Evolutionary conservation across 2,329 filamentous ascomycete genomes (phyloP).

Genomic region (Xylaria polymorpha): DNA sequence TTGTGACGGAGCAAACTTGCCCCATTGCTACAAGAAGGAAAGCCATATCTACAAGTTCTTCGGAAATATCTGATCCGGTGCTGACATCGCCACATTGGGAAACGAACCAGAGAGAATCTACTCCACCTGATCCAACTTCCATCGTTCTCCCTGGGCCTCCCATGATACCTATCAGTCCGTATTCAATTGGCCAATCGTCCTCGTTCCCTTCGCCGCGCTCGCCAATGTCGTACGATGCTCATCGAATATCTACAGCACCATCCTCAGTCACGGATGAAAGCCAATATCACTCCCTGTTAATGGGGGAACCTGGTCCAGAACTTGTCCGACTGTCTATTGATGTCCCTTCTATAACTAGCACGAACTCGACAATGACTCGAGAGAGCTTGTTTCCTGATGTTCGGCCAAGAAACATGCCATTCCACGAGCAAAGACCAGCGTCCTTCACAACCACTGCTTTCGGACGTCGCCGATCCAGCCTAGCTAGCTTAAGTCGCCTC

Average conservation of each 20-base stretch:
- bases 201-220: conserved; percentile 78
- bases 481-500: conserved; percentile 80
- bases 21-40: conserved; percentile 55
- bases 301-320: conserved; percentile 80
- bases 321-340: conserved; percentile 75
- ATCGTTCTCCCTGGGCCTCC: conserved; percentile 59
- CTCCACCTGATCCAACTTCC: conserved; percentile 63
- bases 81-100: conserved; percentile 60
- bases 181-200: conserved; percentile 71
- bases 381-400: conserved; percentile 65
- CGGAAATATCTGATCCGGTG: conserved; percentile 55
- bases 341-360: conserved; percentile 79
- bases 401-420: conserved; percentile 55
- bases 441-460: conserved; percentile 72
- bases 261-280: conserved; percentile 80
- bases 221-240: conserved; percentile 75
- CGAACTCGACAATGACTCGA: conserved; percentile 79
- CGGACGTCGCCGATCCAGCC: conserved; percentile 77
- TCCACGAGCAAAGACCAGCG: conserved; percentile 68
- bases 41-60: conserved; percentile 49
- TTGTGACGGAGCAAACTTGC: conserved; percentile 59
- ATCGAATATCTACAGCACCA: conserved; percentile 78
- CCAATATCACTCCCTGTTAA: conserved; percentile 74
- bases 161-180: conserved; percentile 69
- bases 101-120: conserved; percentile 58